phyloP scores from a whole-genome alignment of 2,329 filamentous ascomycete genomes.

The Coniochaeta pulveracea region DNA sequence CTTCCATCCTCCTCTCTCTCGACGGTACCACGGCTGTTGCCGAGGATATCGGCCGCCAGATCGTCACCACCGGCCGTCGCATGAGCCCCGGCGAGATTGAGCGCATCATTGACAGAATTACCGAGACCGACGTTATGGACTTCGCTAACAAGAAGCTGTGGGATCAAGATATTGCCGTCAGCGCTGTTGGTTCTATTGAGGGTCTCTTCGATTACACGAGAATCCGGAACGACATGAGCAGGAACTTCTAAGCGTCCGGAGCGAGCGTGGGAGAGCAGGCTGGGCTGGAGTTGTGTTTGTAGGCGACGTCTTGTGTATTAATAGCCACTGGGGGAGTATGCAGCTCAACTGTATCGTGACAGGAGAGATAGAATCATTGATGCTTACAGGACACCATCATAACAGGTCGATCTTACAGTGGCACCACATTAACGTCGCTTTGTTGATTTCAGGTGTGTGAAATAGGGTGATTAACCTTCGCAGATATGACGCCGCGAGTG shows the following conservation, averaged over 20 bases:
- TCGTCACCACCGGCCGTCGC: conserved; percentile 91
- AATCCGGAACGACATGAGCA: conserved; percentile 23
- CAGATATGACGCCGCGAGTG: too few species aligned
- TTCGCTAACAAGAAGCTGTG: conserved; percentile 93
- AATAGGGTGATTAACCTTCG: too few species aligned
- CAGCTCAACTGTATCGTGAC: conserved; percentile 26
- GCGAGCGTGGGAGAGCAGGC: conserved; percentile 5
- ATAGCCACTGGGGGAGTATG: conserved; percentile 15
- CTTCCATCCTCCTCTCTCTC: conserved; percentile 90
- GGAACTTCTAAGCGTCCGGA: conserved; percentile 19
- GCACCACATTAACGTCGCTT: conserved; percentile 2
- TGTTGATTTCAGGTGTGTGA: too few species aligned
- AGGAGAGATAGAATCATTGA: conserved; percentile 21
- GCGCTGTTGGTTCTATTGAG: conserved; percentile 87
- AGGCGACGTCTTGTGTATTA: conserved; percentile 18
- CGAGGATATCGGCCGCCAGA: conserved; percentile 97
- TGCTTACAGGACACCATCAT: conserved; percentile 5
- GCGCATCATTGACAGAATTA: conserved; percentile 76
- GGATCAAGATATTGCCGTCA: conserved; percentile 94
- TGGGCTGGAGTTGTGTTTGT: conserved; percentile 9
- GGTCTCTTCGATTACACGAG: conserved; percentile 61
- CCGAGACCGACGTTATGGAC: conserved; percentile 93
- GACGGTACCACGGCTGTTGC: conserved; percentile 96
- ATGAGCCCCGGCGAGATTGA: conserved; percentile 91
- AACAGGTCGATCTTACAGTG: too few species aligned